Percentiles rank a stretch among this genome's conserved stretches.
phyloP scores from a whole-genome alignment of 2,329 filamentous ascomycete genomes.

The Trichoderma sp. region DNA sequence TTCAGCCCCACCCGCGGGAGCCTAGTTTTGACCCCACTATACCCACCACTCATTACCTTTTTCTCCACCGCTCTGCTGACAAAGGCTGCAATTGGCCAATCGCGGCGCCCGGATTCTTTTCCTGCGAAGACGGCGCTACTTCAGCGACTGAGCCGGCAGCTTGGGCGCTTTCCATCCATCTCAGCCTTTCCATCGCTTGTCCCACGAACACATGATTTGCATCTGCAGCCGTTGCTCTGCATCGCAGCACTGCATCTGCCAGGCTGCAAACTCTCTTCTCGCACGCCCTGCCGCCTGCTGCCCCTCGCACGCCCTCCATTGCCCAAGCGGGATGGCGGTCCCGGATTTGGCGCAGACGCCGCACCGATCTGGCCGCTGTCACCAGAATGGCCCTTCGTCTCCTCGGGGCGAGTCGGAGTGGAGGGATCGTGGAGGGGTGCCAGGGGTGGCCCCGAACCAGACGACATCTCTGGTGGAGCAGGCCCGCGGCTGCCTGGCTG shows the following conservation, averaged over 20 bases:
- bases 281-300: not conserved
- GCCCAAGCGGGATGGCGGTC: not conserved
- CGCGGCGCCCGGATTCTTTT: not conserved
- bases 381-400: constrained; percentile 7
- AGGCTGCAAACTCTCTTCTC: not conserved
- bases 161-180: not conserved
- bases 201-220: constrained; percentile 12
- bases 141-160: not conserved
- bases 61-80: constrained; percentile 7
- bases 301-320: not conserved
- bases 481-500: constrained; percentile 25
- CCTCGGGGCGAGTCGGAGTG: constrained; percentile 5
- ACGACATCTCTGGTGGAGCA: constrained; percentile 20
- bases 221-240: not conserved
- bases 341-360: constrained; percentile 3
- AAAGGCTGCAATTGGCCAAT: constrained; percentile 2
- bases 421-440: constrained; percentile 7
- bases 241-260: not conserved
- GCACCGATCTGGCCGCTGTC: constrained; percentile 5
- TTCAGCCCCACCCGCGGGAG: constrained; percentile 24
- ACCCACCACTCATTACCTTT: constrained; percentile 18
- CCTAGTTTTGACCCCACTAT: constrained; percentile 14
- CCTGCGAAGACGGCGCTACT: not conserved
- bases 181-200: constrained; percentile 3
- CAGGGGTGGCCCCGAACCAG: not conserved